Conservation (phyloP, 331 rosid species). For the Spiraea crenata region DNA sequence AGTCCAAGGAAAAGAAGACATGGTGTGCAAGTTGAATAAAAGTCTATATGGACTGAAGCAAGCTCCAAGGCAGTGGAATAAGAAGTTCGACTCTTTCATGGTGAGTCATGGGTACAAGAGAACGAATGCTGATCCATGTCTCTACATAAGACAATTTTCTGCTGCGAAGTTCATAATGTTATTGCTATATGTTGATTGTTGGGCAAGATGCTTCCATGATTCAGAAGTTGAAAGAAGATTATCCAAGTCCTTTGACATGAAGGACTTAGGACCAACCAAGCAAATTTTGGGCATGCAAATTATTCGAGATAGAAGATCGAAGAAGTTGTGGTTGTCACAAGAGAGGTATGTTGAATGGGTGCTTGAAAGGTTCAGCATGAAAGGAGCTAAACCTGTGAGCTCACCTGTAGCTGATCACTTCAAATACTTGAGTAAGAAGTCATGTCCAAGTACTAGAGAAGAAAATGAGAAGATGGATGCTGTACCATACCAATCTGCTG, state of each 20-base stretch:
- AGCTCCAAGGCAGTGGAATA: background rate
- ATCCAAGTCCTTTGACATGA: background rate
- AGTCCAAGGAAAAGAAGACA: background rate
- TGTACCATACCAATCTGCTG: background rate
- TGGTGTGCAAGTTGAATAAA: background rate
- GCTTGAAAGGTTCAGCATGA: slow-evolving; percentile 1
- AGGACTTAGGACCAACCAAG: too few species aligned
- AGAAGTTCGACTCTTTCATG: background rate
- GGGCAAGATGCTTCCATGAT: background rate
- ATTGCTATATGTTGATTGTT: background rate
- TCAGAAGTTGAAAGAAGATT: background rate
- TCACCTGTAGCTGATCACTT: background rate
- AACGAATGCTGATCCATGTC: background rate
- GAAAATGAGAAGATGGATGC: background rate
- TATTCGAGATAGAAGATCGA: background rate
- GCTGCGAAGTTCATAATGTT: background rate
- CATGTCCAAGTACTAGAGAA: background rate
- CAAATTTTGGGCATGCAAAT: background rate
- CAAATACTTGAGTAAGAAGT: background rate
- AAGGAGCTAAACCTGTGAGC: background rate
- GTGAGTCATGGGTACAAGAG: too few species aligned
- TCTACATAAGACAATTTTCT: background rate
- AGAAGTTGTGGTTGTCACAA: background rate
- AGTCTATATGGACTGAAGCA: background rate
- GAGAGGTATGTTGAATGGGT: background rate